These are phyloP conservation scores for Podaxis mareebaensis DNA, from an alignment of 768 basidiomycete genomes.

Conservation along the genomic window DNA sequence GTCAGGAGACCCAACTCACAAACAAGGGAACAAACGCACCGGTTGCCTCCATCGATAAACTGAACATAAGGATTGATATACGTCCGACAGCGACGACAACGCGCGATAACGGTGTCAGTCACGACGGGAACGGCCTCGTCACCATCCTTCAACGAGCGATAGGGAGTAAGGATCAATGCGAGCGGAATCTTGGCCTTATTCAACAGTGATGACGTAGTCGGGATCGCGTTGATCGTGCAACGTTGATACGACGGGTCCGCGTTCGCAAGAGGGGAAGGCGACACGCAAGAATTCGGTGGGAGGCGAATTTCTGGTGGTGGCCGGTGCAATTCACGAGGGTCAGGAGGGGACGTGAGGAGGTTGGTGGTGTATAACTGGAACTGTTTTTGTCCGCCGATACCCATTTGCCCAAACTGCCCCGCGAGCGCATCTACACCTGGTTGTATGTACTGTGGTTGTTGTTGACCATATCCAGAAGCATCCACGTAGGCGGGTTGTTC, in stretches of 20 bases:
- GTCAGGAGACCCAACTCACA: neutral
- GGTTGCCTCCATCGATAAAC: constrained; percentile 96
- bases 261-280: constrained; percentile 76
- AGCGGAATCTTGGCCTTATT: constrained; percentile 91
- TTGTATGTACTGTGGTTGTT: constrained; percentile 44
- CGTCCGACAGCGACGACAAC: constrained; percentile 92
- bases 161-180: constrained; percentile 86
- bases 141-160: constrained; percentile 82
- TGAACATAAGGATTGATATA: constrained; percentile 98
- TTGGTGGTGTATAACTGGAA: constrained; percentile 86
- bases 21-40: constrained; percentile 39
- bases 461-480: constrained; percentile 39
- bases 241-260: constrained; percentile 92
- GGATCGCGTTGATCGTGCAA: constrained; percentile 88
- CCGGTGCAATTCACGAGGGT: constrained; percentile 78
- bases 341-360: constrained; percentile 89
- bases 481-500: constrained; percentile 48
- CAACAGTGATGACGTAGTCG: constrained; percentile 84
- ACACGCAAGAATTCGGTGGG: constrained; percentile 81
- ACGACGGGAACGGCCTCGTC: constrained; percentile 87
- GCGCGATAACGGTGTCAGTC: constrained; percentile 91
- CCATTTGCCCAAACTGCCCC: constrained; percentile 90
- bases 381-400: constrained; percentile 73
- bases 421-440: constrained; percentile 64
- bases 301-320: constrained; percentile 90